Evolutionary conservation across 2,329 filamentous ascomycete species (phyloP).

Genomic region (Sclerotinia nivalis): DNA sequence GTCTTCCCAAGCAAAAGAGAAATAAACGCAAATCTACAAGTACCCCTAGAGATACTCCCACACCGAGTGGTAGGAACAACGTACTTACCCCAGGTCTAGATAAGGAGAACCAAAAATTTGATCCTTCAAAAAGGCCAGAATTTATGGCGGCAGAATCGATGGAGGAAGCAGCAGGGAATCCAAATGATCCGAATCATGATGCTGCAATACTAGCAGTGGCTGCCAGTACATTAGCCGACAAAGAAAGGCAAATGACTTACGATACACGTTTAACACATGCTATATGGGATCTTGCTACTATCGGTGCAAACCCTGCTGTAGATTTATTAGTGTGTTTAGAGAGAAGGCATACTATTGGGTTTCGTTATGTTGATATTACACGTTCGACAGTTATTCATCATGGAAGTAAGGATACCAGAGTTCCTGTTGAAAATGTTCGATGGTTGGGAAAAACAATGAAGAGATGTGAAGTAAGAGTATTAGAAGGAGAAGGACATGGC

Average conservation of each 20-base stretch:
- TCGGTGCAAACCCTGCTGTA: conserved; percentile 88
- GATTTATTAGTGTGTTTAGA: conserved; percentile 93
- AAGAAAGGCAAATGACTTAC: conserved; percentile 73
- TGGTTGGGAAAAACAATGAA: conserved; percentile 96
- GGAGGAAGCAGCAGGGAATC: conserved; percentile 36
- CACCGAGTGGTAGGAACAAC: conserved; percentile 39
- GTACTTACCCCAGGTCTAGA: conserved; percentile 43
- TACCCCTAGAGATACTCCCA: conserved; percentile 41
- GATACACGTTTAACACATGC: conserved; percentile 85
- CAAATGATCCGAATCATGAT: conserved; percentile 38
- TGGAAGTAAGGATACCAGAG: conserved; percentile 83
- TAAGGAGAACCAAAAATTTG: conserved; percentile 39
- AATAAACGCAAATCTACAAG: conserved; percentile 58
- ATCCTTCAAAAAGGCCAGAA: conserved; percentile 38
- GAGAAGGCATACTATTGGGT: conserved; percentile 86
- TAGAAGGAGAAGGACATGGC: conserved; percentile 91
- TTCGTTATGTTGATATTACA: conserved; percentile 95
- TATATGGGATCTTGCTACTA: conserved; percentile 92
- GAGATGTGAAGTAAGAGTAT: conserved; percentile 83
- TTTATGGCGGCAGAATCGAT: conserved; percentile 35
- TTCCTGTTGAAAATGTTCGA: conserved; percentile 90
- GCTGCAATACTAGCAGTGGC: conserved; percentile 49
- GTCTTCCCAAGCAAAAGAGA: conserved; percentile 66
- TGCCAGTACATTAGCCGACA: conserved; percentile 63
- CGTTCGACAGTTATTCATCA: conserved; percentile 91